Evolutionary conservation across 371 early-diverging fungal species (phyloP).

Genomic region (Mucor racemosus): DNA sequence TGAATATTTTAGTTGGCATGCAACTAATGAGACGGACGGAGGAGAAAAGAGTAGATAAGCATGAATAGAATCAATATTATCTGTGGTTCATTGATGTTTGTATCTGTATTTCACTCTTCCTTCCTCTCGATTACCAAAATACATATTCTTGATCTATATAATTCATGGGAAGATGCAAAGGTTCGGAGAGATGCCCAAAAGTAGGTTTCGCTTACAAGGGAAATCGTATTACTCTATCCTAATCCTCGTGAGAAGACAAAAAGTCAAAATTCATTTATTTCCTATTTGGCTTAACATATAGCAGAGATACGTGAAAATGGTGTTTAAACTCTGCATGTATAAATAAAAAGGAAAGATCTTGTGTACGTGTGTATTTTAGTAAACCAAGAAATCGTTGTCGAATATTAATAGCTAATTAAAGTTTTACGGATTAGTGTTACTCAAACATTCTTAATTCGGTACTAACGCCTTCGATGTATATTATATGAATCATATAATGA

Average conservation of each 20-base stretch:
- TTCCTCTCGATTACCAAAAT: neutral
- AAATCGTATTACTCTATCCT: slow-evolving; percentile 11
- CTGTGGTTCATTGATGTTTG: no score
- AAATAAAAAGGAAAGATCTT: neutral
- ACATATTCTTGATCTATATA: neutral
- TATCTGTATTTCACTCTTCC: neutral
- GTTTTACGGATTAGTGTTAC: slow-evolving; percentile 1
- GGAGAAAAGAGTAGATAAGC: no score
- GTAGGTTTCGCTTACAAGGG: neutral
- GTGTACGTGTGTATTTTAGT: slow-evolving; percentile 4
- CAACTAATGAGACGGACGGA: no score
- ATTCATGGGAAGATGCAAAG: neutral
- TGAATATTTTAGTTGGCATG: neutral
- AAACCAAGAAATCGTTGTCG: neutral
- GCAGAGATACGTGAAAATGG: neutral
- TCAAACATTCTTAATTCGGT: neutral
- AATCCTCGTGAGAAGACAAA: slow-evolving; percentile 1
- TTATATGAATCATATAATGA: neutral
- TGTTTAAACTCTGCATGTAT: neutral
- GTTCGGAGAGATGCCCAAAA: neutral
- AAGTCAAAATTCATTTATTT: neutral
- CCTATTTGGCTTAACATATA: neutral
- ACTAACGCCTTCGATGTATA: neutral
- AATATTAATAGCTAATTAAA: neutral
- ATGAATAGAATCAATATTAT: no score